Conservation (phyloP, 2,329 filamentous ascomycete species). For the Pestalotiopsis sp. region DNA sequence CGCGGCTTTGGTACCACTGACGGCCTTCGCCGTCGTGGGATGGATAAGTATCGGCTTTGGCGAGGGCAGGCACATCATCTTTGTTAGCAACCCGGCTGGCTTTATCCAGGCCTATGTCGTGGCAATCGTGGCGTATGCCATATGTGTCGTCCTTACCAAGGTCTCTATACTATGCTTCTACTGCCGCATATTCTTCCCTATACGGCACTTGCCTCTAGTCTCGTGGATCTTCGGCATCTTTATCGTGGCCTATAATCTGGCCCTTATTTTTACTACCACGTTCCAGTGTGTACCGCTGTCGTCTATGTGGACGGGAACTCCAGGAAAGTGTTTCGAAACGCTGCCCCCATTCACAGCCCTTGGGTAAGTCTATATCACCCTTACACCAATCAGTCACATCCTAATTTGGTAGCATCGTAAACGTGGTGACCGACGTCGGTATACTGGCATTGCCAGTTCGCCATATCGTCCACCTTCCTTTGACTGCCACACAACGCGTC, state of each 20-base stretch:
- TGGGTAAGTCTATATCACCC: background rate
- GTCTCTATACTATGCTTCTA: background rate
- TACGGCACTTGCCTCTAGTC: background rate
- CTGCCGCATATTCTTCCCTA: background rate
- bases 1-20: background rate
- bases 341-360: background rate
- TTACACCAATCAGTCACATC: background rate
- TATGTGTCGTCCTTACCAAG: background rate
- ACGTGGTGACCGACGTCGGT: background rate
- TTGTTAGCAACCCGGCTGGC: background rate
- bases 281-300: background rate
- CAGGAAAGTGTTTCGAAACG: background rate
- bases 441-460: background rate
- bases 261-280: background rate
- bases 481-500: background rate
- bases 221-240: background rate
- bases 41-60: background rate
- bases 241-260: background rate
- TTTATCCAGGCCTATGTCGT: background rate
- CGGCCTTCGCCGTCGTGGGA: background rate
- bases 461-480: background rate
- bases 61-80: background rate
- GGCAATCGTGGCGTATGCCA: background rate
- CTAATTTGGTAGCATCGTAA: background rate
- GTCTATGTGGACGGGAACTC: background rate